Percentiles rank a stretch among this genome's conserved stretches.
phyloP scores from a whole-genome alignment of 2,329 filamentous ascomycete genomes.

The Fusarium sp. region DNA sequence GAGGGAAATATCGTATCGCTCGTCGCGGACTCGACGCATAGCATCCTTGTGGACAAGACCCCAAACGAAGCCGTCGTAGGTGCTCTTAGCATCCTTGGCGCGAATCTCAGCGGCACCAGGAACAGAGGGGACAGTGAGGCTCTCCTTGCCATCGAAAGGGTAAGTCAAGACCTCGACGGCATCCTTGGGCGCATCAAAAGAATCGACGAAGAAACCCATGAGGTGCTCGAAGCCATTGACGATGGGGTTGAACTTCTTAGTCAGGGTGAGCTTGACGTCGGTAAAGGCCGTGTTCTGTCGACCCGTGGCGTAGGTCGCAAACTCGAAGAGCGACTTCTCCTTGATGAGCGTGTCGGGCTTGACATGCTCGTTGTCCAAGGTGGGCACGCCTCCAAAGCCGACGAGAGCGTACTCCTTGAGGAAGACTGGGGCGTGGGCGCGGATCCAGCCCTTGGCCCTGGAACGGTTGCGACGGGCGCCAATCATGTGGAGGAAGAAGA shows the following conservation, averaged over 20 bases:
- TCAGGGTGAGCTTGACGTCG: slow-evolving; percentile 83
- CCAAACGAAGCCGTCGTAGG: slow-evolving; percentile 92
- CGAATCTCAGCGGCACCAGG: slow-evolving; percentile 67
- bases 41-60: slow-evolving; percentile 93
- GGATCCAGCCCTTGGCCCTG: slow-evolving; percentile 84
- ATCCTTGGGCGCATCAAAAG: slow-evolving; percentile 75
- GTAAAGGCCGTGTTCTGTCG: slow-evolving; percentile 92
- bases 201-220: slow-evolving; percentile 83
- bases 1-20: slow-evolving; percentile 93
- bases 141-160: slow-evolving; percentile 92
- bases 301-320: slow-evolving; percentile 86
- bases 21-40: slow-evolving; percentile 90
- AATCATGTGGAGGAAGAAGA: slow-evolving; percentile 83
- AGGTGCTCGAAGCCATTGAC: slow-evolving; percentile 69
- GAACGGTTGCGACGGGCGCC: slow-evolving; percentile 82
- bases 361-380: slow-evolving; percentile 55
- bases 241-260: slow-evolving; percentile 88
- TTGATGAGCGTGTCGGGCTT: slow-evolving; percentile 68
- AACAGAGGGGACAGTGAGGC: slow-evolving; percentile 74
- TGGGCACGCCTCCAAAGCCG: slow-evolving; percentile 74
- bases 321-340: slow-evolving; percentile 91
- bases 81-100: slow-evolving; percentile 69
- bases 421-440: slow-evolving; percentile 76
- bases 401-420: slow-evolving; percentile 87
- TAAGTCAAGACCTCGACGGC: slow-evolving; percentile 81